A percentile compares a stretch with the other conserved stretches of the same genome.
These are phyloP conservation scores for Clonostachys rhizophaga DNA, from an alignment of 2,329 filamentous ascomycete species.

Conservation along the genomic window DNA sequence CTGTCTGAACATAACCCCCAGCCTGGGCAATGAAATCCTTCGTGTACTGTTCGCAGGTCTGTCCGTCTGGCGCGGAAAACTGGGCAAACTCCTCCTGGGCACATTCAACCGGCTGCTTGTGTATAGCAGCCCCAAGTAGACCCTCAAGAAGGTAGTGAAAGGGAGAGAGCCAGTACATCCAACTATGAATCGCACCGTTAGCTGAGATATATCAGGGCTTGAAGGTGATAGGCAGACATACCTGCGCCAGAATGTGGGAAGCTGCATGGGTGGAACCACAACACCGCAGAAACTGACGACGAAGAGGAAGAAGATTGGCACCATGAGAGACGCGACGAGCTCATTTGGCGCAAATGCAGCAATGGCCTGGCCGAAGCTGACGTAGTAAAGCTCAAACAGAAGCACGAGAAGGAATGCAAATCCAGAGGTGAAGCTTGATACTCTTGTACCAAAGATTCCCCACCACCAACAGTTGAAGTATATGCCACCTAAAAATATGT, in stretches of 20 bases:
- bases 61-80: slow-evolving; percentile 53
- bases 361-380: slow-evolving; percentile 63
- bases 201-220: too few relatives aligned
- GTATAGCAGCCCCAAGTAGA: slow-evolving; percentile 50
- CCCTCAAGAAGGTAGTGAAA: slow-evolving; percentile 64
- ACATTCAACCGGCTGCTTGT: slow-evolving; percentile 52
- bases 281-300: slow-evolving; percentile 68
- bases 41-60: slow-evolving; percentile 57
- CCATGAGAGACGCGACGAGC: slow-evolving; percentile 59
- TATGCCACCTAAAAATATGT: slow-evolving; percentile 3
- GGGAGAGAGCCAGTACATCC: slow-evolving; percentile 65
- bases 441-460: slow-evolving; percentile 41
- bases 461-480: slow-evolving; percentile 52
- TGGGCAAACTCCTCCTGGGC: slow-evolving; percentile 50
- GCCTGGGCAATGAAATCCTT: slow-evolving; percentile 42
- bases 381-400: slow-evolving; percentile 62
- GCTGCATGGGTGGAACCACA: slow-evolving; percentile 53
- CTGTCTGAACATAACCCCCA: slow-evolving; percentile 57
- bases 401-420: slow-evolving; percentile 61
- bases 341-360: slow-evolving; percentile 64
- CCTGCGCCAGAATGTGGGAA: slow-evolving; percentile 59
- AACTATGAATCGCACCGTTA: slow-evolving; percentile 11
- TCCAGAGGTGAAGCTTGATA: slow-evolving; percentile 49
- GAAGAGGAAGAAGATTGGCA: slow-evolving; percentile 67
- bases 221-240: too few relatives aligned